Conservation (phyloP, 345 rosid genomes). For the Gossypium raimondii region DNA sequence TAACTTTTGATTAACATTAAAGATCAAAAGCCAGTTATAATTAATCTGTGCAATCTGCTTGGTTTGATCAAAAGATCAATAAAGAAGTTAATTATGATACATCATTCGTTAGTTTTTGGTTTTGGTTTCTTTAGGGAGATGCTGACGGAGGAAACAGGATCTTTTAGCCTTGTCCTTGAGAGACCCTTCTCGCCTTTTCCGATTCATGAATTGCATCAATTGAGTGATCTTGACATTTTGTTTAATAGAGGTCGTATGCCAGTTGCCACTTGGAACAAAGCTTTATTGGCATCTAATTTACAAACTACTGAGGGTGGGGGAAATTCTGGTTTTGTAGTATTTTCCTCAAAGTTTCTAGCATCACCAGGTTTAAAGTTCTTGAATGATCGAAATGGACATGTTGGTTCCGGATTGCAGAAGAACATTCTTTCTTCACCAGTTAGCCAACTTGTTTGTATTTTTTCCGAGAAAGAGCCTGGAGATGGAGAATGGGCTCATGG, state of each 20-base stretch:
- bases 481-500: slow-evolving; percentile 94
- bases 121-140: slow-evolving; percentile 61
- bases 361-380: slow-evolving; percentile 57
- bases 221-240: slow-evolving; percentile 52
- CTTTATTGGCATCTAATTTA: slow-evolving; percentile 49
- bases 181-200: slow-evolving; percentile 84
- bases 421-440: slow-evolving; percentile 39
- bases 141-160: slow-evolving; percentile 50
- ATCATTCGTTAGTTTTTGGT: slow-evolving; percentile 38
- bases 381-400: slow-evolving; percentile 35
- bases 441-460: slow-evolving; percentile 58
- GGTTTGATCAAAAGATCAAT: background rate
- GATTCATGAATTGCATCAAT: slow-evolving; percentile 47
- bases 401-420: slow-evolving; percentile 29
- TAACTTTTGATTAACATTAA: background rate
- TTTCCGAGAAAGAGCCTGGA: slow-evolving; percentile 64
- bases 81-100: background rate
- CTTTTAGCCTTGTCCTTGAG: slow-evolving; percentile 74
- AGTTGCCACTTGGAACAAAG: slow-evolving; percentile 66
- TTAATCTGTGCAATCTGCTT: background rate
- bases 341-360: slow-evolving; percentile 69
- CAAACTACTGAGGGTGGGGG: slow-evolving; percentile 46
- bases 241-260: slow-evolving; percentile 75
- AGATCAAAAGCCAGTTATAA: background rate
- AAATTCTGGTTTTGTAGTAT: slow-evolving; percentile 67